Evolutionary conservation across 2,329 filamentous ascomycete species (phyloP), one percentile per base, ranked within the genome.

Genomic region (Elsinoe arachidis): DNA sequence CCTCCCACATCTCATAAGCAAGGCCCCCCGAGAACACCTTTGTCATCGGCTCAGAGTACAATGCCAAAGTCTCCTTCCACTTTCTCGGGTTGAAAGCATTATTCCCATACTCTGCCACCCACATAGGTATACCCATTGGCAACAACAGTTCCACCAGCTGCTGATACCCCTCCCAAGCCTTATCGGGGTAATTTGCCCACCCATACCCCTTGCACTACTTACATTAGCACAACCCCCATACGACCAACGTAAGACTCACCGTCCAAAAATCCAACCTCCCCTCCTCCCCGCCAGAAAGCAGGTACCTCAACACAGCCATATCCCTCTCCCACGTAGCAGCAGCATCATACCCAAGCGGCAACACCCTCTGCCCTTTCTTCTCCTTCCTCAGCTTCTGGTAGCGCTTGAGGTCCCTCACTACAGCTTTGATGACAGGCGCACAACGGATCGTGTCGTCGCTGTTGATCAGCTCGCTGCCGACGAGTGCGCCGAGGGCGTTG

Each of bases 361-460:
- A 33, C n/a, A 57, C n/a, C 23, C 61, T 35, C 34, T 60, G 56
- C 4, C 62, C 59, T 2, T 33, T 38, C 6, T 11, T 11, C n/a
- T 57, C 43, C 19, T 59, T 19, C 33, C 52, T 61, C 26, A 59
- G 11, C 3, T 10, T 12, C 56, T 61, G 58, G 33, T 61, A 58
- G 12, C 38, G 55, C 46, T 63, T 63, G 19, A 63, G 12, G 34
- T 62, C 62, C 41, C 61, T 47, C 1, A 61, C 35, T 11, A 62
- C 58, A 37, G 62, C 61, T 47, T 21, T 59, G 9, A 63, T 19
- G 1, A 63, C 59, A 11, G 62, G 62, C 4, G 55, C 38, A 15
- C 52, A 59, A 4, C 5, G n/a, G 17, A 60, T 37, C 15, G 39
- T 41, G 4, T 19, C 33, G 14, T 54, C 14, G 6, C 39, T 39